Evolutionary conservation across 164 flowering plant species (phyloP), one percentile per base, ranked within the genome.

Genomic region (Tinospora cordifolia): DNA sequence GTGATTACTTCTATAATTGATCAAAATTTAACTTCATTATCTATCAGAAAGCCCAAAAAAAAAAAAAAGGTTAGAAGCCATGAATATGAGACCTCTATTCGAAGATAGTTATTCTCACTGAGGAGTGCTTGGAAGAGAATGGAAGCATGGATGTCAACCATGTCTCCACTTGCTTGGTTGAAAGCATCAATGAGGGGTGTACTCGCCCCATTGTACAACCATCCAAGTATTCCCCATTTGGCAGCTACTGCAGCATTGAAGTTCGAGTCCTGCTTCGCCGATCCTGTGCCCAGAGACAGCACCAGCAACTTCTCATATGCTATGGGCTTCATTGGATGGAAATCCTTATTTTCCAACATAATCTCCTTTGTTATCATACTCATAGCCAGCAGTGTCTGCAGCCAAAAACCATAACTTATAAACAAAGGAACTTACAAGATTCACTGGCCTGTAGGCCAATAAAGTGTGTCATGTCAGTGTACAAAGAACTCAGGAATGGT

Each of bases 221-320:
- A 81, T 11, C 71, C 62, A 10, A 81, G 65, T 14, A 63, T 12
- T 13, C 83, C 83, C 83, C 83, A 81, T 36, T 69, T 69, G 2
- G 83, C 54, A 0, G 78, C 81, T 5, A 13, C 19, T 0, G 58
- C 24, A 26, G 81, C 79, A 25, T 59, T 66, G 30, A 71, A 81
- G 67, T 74, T 78, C 22, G 62, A 71, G 54, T 69, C 76, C 3
- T 60, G 44, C 68, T 76, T 76, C 21, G 76, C 65, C 0, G 63
- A 63, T 7, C 83, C 81, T 0, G 83, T 76, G 39, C 83, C 83
- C 17, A 81, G n/a, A 13, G 83, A 81, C 21, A 78, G 65, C 3
- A 81, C 78, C 34, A 81, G 62, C 39, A 76, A 66, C 30, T 63
- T 74, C 6, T 21, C 57, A 27, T 58, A 19, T 22, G 76, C 74